Base-by-base conservation (phyloP, 371 early-diverging fungal species). In the Haplosporangium sp. region DNA sequence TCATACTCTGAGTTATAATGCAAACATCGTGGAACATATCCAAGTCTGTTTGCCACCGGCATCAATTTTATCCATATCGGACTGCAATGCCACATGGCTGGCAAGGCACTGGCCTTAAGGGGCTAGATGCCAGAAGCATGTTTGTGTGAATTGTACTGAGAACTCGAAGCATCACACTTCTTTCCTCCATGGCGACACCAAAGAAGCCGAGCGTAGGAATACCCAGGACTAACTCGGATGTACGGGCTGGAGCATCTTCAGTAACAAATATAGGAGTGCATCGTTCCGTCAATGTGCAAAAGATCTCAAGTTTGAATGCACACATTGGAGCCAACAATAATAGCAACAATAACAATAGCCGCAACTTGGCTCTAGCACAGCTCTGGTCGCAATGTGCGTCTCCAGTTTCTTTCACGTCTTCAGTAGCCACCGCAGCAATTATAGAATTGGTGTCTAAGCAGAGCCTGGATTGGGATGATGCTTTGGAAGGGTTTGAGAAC, bases 341-440 rank as follows among this genome's bases (percentile, higher is more conserved):
- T 66, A 50, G 9, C 50, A 60, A 34, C 55, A 63, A 20, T 39
- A 65, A 53, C 45, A 70, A 50, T 34, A 35, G 62, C 15, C 69
- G 69, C 9, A 63, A 66, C 15, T 53, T 71, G 34, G 68, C 64
- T 13, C 81, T 79, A 8, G 69, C 75, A 0, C 81, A 74, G 50
- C 69, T 79, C 40, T 79, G 81, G 81, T 63, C 62, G 4, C 81
- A 74, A 40, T 74, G 74, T 17, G 67, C 74, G 11, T 79, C 81
- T 0, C 34, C 61, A 15, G 52, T 55, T 10, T 57, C 81, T 2
- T 70, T 65, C 47, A 74, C 65, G 9, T 79, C 81, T 8, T 79
- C 81, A 8, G 68, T 74, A 3, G 81, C 81, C 3, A 61, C 61
- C 17, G 65, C 34, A 10, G 66, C 71, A 17, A 71, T 79, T 38